phyloP scores from a whole-genome alignment of 2,329 filamentous ascomycete species.

The Byssoonygena ceratinophila region DNA sequence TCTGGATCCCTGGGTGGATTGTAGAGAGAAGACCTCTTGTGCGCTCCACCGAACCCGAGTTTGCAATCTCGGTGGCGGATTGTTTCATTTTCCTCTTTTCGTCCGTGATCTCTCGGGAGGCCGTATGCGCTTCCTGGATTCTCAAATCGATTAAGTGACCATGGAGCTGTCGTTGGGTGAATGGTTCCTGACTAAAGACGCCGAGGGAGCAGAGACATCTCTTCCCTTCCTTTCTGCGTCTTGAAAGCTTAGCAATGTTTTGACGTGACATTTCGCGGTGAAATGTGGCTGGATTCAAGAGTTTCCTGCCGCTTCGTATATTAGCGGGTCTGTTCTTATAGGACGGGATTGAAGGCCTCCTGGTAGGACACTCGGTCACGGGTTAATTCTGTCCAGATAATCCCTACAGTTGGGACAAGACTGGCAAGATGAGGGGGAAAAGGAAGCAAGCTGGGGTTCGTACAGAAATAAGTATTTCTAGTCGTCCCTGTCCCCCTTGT shows the following conservation, averaged over 20 bases:
- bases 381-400: not conserved
- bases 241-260: not conserved
- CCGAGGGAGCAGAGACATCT: not conserved
- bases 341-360: not conserved
- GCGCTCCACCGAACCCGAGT: not conserved
- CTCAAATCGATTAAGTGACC: too few relatives aligned
- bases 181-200: too few relatives aligned
- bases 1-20: not conserved
- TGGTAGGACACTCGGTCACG: not conserved
- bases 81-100: not conserved
- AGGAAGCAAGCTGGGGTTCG: not conserved
- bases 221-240: not conserved
- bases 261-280: not conserved
- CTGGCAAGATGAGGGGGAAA: not conserved
- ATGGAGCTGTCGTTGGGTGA: not conserved
- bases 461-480: not conserved
- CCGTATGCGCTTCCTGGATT: too few relatives aligned
- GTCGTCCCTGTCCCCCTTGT: not conserved
- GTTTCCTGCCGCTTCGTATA: not conserved
- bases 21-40: not conserved
- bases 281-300: not conserved
- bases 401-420: not conserved
- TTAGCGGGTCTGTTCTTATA: not conserved
- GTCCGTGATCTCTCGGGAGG: not conserved
- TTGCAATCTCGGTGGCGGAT: slow-evolving; percentile 10